Evolutionary conservation across 2,329 filamentous ascomycete species (phyloP), one percentile per base, ranked within the genome.

Genomic region (Pseudophaeomoniella oleicola): DNA sequence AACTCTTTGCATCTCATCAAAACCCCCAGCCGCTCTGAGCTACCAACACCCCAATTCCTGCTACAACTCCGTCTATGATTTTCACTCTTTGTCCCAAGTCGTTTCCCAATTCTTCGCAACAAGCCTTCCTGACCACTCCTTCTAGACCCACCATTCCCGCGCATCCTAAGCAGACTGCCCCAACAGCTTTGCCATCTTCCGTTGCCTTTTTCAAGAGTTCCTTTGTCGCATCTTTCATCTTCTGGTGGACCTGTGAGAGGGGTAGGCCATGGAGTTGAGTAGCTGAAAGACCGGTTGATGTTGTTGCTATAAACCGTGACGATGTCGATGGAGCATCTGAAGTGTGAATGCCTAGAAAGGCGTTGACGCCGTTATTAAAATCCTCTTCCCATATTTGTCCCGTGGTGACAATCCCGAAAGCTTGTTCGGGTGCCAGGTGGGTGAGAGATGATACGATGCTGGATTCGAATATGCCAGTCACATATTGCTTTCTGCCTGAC

Each of bases 91-190:
- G 57, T 0, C 72, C 80, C 32, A 66, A 64, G 9, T 67, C 58
- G n/a, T 66, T 55, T 1, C 81, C 81, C 38, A 79, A 66, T 35
- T 72, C 65, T 39, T 81, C 74, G 0, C 71, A 50, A 22, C 81
- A 80, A 1, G 79, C 79, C 31, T 71, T 67, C 19, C 78, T 69
- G 29, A 94, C 85, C 40, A 78, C 78, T 30, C 74, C 66, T 47
- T 90, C 81, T 59, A 94, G 69, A 0, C 86, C 87, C 1, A 79
- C 78, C 87, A 94, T 94, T 0, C 86, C 87, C 2, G 83, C 87
- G 54, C 87, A 94, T 0, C 87, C 87, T 63, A 94, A 70, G 50
- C 84, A 81, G 5, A 94, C 72, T 16, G 77, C 81, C 3, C 66
- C 63, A 0, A 87, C 71, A 3, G 65, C 61, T 27, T 27, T 6